Conservation (phyloP, 768 basidiomycete genomes). For the Mycena latifolia region DNA sequence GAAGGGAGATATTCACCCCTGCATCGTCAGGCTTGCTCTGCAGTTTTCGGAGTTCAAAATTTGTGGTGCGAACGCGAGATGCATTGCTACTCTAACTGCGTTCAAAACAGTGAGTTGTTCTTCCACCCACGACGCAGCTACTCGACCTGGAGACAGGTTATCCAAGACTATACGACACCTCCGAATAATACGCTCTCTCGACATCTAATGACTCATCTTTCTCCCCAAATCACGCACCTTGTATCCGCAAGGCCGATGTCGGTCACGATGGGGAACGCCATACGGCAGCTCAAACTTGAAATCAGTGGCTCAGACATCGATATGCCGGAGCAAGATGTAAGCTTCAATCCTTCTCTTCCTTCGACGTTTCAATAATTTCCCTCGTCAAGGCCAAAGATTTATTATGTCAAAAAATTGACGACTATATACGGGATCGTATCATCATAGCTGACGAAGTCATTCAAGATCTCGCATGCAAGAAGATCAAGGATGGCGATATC, state of each 20-base stretch:
- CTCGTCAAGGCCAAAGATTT: conserved; percentile 83
- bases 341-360: conserved; percentile 21
- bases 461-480: conserved; percentile 86
- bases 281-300: conserved; percentile 94
- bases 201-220: conserved; percentile 92
- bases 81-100: conserved; percentile 90
- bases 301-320: conserved; percentile 95
- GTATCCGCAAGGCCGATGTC: conserved; percentile 92
- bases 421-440: conserved; percentile 95
- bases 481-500: conserved; percentile 95
- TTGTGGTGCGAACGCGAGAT: conserved; percentile 94
- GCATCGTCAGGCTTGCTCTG: conserved; percentile 86
- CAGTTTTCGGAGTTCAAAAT: conserved; percentile 94
- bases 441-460: conserved; percentile 95
- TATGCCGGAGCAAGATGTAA: conserved; percentile 93
- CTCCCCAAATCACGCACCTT: conserved; percentile 92
- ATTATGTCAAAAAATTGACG: conserved; percentile 88
- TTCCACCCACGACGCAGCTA: conserved; percentile 18
- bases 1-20: conserved; percentile 93
- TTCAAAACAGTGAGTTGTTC: conserved; percentile 85
- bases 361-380: conserved; percentile 9
- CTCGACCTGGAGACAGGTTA: conserved; percentile 67
- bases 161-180: conserved; percentile 91
- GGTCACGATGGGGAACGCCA: conserved; percentile 94
- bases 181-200: conserved; percentile 88